Evolutionary conservation across 2,329 filamentous ascomycete species (phyloP).

Genomic region (Aspergillus sp.): DNA sequence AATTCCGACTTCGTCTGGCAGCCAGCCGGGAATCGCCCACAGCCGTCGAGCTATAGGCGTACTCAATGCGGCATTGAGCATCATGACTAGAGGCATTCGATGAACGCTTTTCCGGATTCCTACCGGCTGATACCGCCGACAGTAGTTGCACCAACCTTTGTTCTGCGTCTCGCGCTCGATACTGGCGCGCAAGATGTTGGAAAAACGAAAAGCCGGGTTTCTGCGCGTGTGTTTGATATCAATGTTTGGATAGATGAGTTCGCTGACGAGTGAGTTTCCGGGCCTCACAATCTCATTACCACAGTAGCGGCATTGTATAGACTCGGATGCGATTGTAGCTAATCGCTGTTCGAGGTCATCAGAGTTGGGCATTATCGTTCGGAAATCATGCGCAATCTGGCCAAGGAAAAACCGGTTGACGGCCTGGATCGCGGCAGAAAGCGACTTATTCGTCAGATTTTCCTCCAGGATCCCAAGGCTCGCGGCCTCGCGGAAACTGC

Average conservation of each 20-base stretch:
- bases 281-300: conserved; percentile 79
- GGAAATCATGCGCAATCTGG: conserved; percentile 74
- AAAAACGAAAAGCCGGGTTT: conserved; percentile 63
- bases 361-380: conserved; percentile 61
- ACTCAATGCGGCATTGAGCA: conserved; percentile 78
- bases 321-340: conserved; percentile 42
- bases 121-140: conserved; percentile 85
- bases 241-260: conserved; percentile 72
- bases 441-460: conserved; percentile 66
- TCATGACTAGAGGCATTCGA: conserved; percentile 76
- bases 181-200: conserved; percentile 85
- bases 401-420: conserved; percentile 83
- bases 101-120: conserved; percentile 81
- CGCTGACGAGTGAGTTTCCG: conserved; percentile 77
- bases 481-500: conserved; percentile 73
- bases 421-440: conserved; percentile 80
- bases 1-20: conserved; percentile 91
- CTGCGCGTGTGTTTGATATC: conserved; percentile 52
- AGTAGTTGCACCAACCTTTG: conserved; percentile 89
- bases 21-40: conserved; percentile 86
- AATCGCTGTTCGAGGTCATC: conserved; percentile 68
- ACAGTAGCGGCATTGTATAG: conserved; percentile 82
- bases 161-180: conserved; percentile 86
- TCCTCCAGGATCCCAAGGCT: conserved; percentile 83
- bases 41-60: conserved; percentile 66